Percentiles rank a stretch among this genome's conserved stretches.
These are phyloP conservation scores for Arxiozyma slooffiae DNA, from an alignment of 1,139 yeast genomes.

Conservation along the genomic window DNA sequence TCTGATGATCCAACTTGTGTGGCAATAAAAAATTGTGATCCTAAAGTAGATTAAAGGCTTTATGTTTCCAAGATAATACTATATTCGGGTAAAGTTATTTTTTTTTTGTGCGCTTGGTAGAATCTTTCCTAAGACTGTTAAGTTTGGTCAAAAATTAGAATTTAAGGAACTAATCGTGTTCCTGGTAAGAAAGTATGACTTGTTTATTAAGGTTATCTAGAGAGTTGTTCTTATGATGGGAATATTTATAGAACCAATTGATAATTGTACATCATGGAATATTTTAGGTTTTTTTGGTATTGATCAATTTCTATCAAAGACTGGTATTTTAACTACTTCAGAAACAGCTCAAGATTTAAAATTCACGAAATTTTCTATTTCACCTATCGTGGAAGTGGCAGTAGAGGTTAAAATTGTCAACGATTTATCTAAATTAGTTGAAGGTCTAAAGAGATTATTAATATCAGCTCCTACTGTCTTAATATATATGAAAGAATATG, in stretches of 20 bases:
- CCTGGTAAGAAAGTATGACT: slow-evolving; percentile 98
- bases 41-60: slow-evolving; percentile 95
- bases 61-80: slow-evolving; percentile 99
- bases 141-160: slow-evolving; percentile 97
- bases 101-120: slow-evolving; percentile 99
- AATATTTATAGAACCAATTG: slow-evolving; percentile 94
- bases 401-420: slow-evolving; percentile 99
- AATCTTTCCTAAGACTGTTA: slow-evolving; percentile 99
- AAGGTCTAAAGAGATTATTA: slow-evolving; percentile 99
- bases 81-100: slow-evolving; percentile 99
- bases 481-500: slow-evolving; percentile 77
- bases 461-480: slow-evolving; percentile 99
- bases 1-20: slow-evolving; percentile 81
- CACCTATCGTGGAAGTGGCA: slow-evolving; percentile 99
- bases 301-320: slow-evolving; percentile 97
- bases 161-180: slow-evolving; percentile 98
- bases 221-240: slow-evolving; percentile 99
- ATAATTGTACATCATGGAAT: slow-evolving; percentile 99
- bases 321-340: slow-evolving; percentile 97
- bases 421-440: slow-evolving; percentile 98
- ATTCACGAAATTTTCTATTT: slow-evolving; percentile 99
- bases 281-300: slow-evolving; percentile 99
- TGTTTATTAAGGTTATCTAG: slow-evolving; percentile 94
- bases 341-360: slow-evolving; percentile 98
- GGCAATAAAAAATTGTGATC: slow-evolving; percentile 97